phyloP scores from a whole-genome alignment of 1,284 basidiomycete genomes.

The Cystobasidiaceae sp. region DNA sequence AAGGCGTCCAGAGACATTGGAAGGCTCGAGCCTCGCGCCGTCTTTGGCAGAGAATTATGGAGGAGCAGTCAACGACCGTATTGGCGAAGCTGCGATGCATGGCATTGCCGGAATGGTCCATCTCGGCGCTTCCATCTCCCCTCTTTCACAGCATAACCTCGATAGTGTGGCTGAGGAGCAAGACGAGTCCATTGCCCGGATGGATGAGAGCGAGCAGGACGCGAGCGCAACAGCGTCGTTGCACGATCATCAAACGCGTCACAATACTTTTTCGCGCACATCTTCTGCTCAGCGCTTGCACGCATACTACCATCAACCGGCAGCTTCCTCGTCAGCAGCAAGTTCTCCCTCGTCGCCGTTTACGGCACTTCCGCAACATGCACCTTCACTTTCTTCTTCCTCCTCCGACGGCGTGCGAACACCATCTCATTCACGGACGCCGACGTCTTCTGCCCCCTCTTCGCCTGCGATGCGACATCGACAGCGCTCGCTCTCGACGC shows the following conservation, averaged over 20 bases:
- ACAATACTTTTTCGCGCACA: not conserved
- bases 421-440: not conserved
- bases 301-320: not conserved
- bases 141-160: slow-evolving; percentile 5
- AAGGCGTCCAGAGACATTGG: not conserved
- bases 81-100: not conserved
- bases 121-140: not conserved
- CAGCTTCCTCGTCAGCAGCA: not conserved
- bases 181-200: slow-evolving; percentile 16
- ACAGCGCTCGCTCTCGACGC: slow-evolving; percentile 35
- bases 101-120: slow-evolving; percentile 15
- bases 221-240: not conserved
- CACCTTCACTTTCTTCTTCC: not conserved
- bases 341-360: not conserved
- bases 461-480: slow-evolving; percentile 7
- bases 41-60: not conserved
- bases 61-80: not conserved
- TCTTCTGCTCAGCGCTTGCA: not conserved
- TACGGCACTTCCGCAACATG: not conserved
- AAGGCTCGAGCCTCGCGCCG: not conserved
- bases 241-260: not conserved
- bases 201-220: not conserved
- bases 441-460: slow-evolving; percentile 9
- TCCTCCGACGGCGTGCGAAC: not conserved
- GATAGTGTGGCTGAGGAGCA: slow-evolving; percentile 27